phyloP scores from a whole-genome alignment of 1,139 yeast genomes.

The Wickerhamomyces sp. region DNA sequence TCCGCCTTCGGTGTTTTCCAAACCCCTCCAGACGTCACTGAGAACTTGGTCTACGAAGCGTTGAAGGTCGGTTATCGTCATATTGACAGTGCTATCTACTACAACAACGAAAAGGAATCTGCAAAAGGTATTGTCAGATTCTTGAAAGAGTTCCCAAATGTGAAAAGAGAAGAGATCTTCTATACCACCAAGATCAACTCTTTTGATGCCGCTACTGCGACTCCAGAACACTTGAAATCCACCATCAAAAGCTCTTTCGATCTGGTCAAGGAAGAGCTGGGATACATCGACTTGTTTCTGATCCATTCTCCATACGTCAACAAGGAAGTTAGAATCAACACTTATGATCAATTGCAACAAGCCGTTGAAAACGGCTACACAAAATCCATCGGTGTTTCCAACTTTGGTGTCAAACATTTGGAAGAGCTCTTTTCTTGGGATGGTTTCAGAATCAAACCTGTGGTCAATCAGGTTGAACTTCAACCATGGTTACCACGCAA shows the following conservation, averaged over 20 bases:
- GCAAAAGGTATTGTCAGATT: constrained; percentile 43
- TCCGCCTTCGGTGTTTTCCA: constrained; percentile 14
- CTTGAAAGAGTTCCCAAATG: constrained; percentile 40
- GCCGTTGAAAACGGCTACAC: constrained; percentile 26
- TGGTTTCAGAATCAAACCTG: constrained; percentile 36
- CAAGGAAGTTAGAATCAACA: constrained; percentile 30
- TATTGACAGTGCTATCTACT: constrained; percentile 52
- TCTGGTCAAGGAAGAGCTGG: constrained; percentile 48
- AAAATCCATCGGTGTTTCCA: constrained; percentile 35
- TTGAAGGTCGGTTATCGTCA: constrained; percentile 32
- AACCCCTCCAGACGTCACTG: constrained; percentile 8
- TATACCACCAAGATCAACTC: constrained; percentile 58
- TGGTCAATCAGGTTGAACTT: constrained; percentile 37
- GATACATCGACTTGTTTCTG: constrained; percentile 36
- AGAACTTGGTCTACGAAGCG: constrained; percentile 15
- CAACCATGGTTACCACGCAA: constrained; percentile 24
- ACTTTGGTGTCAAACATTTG: constrained; percentile 33
- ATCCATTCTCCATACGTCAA: constrained; percentile 35
- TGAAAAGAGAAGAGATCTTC: constrained; percentile 52
- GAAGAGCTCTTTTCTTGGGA: constrained; percentile 30
- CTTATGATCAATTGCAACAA: constrained; percentile 40
- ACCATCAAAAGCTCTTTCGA: constrained; percentile 31
- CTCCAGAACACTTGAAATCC: no score
- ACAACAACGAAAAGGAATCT: constrained; percentile 51
- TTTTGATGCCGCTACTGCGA: not conserved